Conservation (phyloP, 78 protist species). For the Dictyostelium brefeldianum region DNA sequence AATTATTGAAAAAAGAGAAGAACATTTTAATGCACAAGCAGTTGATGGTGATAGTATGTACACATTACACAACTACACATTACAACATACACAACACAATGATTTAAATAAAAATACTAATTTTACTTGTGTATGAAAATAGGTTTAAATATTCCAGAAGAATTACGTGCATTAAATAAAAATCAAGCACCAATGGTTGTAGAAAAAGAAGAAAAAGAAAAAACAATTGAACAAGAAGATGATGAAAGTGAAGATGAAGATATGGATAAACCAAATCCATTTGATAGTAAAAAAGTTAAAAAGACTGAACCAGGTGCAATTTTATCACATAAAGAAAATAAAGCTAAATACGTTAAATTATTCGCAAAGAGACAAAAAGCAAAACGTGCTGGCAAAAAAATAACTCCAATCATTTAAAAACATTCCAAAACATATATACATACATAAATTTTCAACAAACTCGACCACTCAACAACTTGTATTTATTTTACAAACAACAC, state of each 20-base stretch:
- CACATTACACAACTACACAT: no score
- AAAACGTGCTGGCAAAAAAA: background rate
- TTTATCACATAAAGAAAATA: background rate
- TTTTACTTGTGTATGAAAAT: background rate
- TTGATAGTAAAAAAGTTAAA: conserved; percentile 4
- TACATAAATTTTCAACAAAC: no score
- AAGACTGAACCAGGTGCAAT: background rate
- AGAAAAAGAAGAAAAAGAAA: background rate
- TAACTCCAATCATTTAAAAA: conserved; percentile 12
- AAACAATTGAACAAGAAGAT: background rate
- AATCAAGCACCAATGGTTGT: background rate
- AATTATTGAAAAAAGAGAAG: conserved; percentile 37
- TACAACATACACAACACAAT: no score
- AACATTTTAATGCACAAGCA: background rate
- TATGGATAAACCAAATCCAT: background rate
- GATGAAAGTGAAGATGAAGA: conserved; percentile 27
- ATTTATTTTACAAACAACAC: no score
- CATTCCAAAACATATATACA: no score
- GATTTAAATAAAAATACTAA: background rate
- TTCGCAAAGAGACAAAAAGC: background rate
- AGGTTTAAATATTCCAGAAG: conserved; percentile 28
- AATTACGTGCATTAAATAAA: conserved; percentile 25
- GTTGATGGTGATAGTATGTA: background rate
- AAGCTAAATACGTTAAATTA: background rate
- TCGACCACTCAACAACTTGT: no score